phyloP scores from a whole-genome alignment of 2,329 filamentous ascomycete species.

The Hypoxylon sp. region DNA sequence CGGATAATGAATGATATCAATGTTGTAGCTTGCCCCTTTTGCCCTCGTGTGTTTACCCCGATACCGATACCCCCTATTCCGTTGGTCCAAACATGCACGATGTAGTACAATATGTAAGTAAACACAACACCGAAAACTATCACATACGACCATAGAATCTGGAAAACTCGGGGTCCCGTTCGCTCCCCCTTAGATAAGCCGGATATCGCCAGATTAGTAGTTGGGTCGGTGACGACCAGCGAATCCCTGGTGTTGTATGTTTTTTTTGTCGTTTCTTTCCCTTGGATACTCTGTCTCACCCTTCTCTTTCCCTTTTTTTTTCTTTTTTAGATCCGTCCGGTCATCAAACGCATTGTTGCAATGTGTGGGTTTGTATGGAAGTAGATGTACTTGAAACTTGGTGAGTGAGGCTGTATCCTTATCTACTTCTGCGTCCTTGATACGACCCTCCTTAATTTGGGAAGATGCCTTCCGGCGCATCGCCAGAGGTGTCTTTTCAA shows the following conservation, averaged over 20 bases:
- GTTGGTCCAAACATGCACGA: not conserved
- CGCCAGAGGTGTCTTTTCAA: slow-evolving; percentile 20
- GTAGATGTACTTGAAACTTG: too few relatives aligned
- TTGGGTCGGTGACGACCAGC: too few relatives aligned
- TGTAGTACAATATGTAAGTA: not conserved
- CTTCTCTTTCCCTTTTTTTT: too few relatives aligned
- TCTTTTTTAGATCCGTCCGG: too few relatives aligned
- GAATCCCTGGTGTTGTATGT: too few relatives aligned
- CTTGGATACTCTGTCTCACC: too few relatives aligned
- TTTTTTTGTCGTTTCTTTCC: too few relatives aligned
- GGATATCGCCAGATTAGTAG: not conserved
- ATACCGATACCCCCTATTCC: not conserved
- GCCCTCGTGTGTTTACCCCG: not conserved
- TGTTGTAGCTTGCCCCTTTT: not conserved
- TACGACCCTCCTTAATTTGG: not conserved
- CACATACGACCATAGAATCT: too few relatives aligned
- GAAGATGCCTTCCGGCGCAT: slow-evolving; percentile 3
- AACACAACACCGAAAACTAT: not conserved
- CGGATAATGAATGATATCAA: not conserved
- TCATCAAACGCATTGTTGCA: too few relatives aligned
- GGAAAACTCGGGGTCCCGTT: not conserved
- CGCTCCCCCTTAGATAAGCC: not conserved
- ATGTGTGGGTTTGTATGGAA: too few relatives aligned
- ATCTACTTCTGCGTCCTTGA: not conserved
- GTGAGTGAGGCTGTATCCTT: too few relatives aligned